Evolutionary conservation across 257 asterid genomes (phyloP).

Genomic region (Sherardia arvensis): DNA sequence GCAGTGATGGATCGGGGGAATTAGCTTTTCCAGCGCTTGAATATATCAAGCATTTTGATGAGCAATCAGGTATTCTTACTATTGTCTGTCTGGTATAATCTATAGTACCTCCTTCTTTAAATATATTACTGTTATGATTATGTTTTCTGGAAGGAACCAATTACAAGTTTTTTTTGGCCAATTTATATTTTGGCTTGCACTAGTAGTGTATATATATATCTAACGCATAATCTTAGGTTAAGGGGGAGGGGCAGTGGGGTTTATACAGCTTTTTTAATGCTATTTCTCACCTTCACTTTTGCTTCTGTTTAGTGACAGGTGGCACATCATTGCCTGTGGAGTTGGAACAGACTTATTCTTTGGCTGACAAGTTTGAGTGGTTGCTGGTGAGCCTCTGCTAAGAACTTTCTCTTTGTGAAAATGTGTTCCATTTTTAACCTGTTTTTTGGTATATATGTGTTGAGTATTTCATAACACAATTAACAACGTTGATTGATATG

Average conservation of each 20-base stretch:
- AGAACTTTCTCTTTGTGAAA: constrained; percentile 2
- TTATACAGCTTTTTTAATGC: not conserved
- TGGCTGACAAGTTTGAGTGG: constrained; percentile 60
- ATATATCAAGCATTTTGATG: constrained; percentile 33
- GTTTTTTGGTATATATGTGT: not conserved
- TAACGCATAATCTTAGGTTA: not conserved
- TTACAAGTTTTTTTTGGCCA: not conserved
- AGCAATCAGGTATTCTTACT: constrained; percentile 38
- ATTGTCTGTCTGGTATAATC: constrained; percentile 10
- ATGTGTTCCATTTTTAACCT: not conserved
- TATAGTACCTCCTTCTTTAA: not conserved
- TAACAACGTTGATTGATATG: not conserved
- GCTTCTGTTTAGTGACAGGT: constrained; percentile 7
- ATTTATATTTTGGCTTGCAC: not conserved
- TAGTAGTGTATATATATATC: no score
- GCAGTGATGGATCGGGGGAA: constrained; percentile 25
- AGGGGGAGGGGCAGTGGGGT: not conserved
- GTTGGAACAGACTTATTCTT: constrained; percentile 45
- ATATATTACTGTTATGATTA: not conserved
- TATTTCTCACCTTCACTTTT: constrained; percentile 12
- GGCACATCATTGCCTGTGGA: constrained; percentile 28
- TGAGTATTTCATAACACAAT: not conserved
- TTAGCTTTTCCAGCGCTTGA: constrained; percentile 39
- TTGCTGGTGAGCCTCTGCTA: constrained; percentile 63
- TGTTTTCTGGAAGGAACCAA: not conserved